Evolutionary conservation across 768 basidiomycete species (phyloP).

Genomic region (Lyophyllum decastes): DNA sequence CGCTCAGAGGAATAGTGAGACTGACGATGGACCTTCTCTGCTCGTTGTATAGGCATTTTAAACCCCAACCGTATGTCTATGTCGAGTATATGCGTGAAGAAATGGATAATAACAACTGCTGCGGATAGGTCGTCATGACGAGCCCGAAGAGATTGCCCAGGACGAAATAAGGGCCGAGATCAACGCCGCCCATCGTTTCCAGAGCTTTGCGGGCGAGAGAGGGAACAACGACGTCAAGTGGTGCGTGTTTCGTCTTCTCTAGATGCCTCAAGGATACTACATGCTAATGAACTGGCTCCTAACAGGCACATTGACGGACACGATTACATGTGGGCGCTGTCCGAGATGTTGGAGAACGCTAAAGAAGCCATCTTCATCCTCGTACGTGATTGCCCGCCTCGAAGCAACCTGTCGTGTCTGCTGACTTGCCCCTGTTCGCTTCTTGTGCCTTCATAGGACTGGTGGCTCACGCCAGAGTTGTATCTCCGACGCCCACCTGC

Average conservation of each 20-base stretch:
- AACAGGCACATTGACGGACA: constrained; percentile 89
- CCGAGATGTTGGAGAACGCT: constrained; percentile 84
- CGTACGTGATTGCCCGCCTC: constrained; percentile 36
- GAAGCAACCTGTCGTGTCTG: not conserved
- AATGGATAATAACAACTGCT: not conserved
- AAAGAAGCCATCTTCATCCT: constrained; percentile 87
- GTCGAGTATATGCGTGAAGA: not conserved
- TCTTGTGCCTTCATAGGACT: constrained; percentile 48
- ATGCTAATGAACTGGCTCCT: not conserved
- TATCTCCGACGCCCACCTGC: constrained; percentile 94
- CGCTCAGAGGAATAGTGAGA: not conserved
- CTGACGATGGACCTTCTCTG: not conserved
- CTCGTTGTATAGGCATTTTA: constrained; percentile 32
- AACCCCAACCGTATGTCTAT: constrained; percentile 48
- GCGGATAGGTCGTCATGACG: constrained; percentile 66
- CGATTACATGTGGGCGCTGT: constrained; percentile 95
- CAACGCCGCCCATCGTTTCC: constrained; percentile 77
- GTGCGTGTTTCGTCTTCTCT: constrained; percentile 32
- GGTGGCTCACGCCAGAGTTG: constrained; percentile 95
- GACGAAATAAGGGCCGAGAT: constrained; percentile 79
- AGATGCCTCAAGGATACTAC: not conserved
- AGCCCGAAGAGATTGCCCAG: constrained; percentile 66
- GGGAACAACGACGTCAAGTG: constrained; percentile 80
- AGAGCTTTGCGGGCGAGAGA: constrained; percentile 79
- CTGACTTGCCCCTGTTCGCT: not conserved